These are phyloP conservation scores for Chaetomium cochliodes DNA, from an alignment of 495 filamentous ascomycete species.

Conservation along the genomic window DNA sequence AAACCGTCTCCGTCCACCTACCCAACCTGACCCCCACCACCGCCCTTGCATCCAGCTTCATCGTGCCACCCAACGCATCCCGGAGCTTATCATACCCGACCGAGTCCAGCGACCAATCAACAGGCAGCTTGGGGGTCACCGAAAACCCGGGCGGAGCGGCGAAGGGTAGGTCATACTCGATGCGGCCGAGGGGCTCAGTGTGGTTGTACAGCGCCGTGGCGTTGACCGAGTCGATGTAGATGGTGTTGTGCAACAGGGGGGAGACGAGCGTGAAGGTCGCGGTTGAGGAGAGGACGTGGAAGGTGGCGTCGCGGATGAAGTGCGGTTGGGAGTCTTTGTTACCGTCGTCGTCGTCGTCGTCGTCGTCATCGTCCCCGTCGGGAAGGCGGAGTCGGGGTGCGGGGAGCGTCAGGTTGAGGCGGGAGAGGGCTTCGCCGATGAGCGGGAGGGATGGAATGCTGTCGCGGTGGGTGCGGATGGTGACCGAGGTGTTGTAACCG, in stretches of 20 bases:
- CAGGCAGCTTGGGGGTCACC: conserved; percentile 71
- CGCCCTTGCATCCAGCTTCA: conserved; percentile 78
- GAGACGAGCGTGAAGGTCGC: conserved; percentile 82
- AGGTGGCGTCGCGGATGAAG: conserved; percentile 83
- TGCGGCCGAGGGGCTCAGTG: conserved; percentile 70
- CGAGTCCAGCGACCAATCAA: conserved; percentile 70
- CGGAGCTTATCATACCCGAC: conserved; percentile 80
- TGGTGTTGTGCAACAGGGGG: conserved; percentile 65
- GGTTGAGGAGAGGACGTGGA: conserved; percentile 82
- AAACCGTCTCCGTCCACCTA: conserved; percentile 66
- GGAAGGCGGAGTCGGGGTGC: conserved; percentile 39
- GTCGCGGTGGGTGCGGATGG: conserved; percentile 62
- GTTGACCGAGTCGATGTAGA: conserved; percentile 75
- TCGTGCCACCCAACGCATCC: conserved; percentile 75
- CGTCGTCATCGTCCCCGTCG: conserved; percentile 39
- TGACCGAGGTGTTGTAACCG: conserved; percentile 78
- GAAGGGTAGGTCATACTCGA: conserved; percentile 71
- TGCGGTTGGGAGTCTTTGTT: conserved; percentile 43
- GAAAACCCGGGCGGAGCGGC: conserved; percentile 71
- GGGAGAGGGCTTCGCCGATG: conserved; percentile 70
- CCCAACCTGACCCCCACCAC: conserved; percentile 67
- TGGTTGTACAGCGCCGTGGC: conserved; percentile 84
- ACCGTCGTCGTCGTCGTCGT: neutral
- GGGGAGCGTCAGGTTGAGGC: conserved; percentile 41
- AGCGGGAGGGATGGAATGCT: conserved; percentile 72